Conservation (phyloP, 176 grass and related monocot genomes). For the Ensete glaucum region DNA sequence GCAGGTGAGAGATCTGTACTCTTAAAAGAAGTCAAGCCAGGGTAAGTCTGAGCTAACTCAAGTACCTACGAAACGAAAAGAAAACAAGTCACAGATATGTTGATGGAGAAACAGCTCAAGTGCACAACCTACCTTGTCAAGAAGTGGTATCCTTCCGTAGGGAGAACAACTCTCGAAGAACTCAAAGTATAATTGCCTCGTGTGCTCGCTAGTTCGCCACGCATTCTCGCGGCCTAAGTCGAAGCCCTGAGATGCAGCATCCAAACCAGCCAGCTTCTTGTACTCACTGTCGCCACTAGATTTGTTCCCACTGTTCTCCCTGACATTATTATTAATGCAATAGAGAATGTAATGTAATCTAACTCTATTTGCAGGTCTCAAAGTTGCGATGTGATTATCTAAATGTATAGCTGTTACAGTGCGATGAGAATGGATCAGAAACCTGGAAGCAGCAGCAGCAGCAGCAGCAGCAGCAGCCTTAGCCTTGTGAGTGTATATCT, state of each 20-base stretch:
- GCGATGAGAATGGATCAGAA: not conserved
- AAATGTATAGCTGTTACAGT: not conserved
- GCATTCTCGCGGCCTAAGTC: constrained; percentile 3
- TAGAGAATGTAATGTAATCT: no score
- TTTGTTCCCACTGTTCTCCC: not conserved
- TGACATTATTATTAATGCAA: not conserved
- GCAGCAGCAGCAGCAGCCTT: not conserved
- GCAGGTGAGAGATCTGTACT: constrained; percentile 62
- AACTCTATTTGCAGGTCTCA: not conserved
- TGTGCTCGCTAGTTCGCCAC: constrained; percentile 14
- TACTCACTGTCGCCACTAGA: not conserved
- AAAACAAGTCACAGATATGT: not conserved
- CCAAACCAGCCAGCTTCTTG: constrained; percentile 47
- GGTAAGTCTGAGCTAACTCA: constrained; percentile 56
- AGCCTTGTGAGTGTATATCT: constrained; percentile 5
- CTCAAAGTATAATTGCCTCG: constrained; percentile 61
- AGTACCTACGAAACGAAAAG: constrained; percentile 40
- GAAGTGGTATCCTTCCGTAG: constrained; percentile 63
- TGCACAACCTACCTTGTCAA: constrained; percentile 64
- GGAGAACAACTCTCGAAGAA: constrained; percentile 74
- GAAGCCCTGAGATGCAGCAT: constrained; percentile 39
- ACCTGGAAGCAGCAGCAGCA: not conserved
- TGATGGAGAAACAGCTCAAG: not conserved
- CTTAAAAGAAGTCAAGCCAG: constrained; percentile 54
- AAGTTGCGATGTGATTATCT: not conserved